These are phyloP conservation scores for Periconia macrospinosa DNA, from an alignment of 2,329 filamentous ascomycete species.

Conservation along the genomic window DNA sequence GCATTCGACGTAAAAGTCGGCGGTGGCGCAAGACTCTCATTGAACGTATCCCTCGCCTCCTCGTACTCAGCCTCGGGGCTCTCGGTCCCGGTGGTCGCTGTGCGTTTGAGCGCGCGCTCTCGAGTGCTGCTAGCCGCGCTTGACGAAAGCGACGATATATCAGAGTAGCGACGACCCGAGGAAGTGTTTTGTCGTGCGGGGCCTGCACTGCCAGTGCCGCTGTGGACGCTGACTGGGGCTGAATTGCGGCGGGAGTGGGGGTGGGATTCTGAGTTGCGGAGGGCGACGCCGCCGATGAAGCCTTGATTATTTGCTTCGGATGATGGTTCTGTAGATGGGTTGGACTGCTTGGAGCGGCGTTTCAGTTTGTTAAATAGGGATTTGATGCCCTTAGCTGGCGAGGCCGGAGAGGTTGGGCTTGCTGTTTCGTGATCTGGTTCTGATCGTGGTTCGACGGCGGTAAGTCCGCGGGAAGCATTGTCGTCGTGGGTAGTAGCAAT, in stretches of 20 bases:
- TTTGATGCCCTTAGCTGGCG: slow-evolving; percentile 33
- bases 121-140: slow-evolving; percentile 13
- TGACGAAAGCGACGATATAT: slow-evolving; percentile 39
- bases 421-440: slow-evolving; percentile 12
- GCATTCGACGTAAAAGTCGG: slow-evolving; percentile 40
- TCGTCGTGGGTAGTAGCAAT: slow-evolving; percentile 10
- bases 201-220: neutral
- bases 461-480: slow-evolving; percentile 17
- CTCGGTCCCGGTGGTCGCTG: slow-evolving; percentile 28
- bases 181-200: neutral
- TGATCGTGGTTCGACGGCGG: slow-evolving; percentile 20
- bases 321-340: slow-evolving; percentile 20
- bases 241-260: slow-evolving; percentile 8
- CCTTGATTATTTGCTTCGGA: slow-evolving; percentile 31
- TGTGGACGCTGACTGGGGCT: neutral
- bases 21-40: slow-evolving; percentile 48
- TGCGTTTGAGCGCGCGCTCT: slow-evolving; percentile 25
- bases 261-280: slow-evolving; percentile 23
- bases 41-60: slow-evolving; percentile 55
- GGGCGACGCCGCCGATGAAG: slow-evolving; percentile 49
- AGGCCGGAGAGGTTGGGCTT: slow-evolving; percentile 30
- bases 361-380: slow-evolving; percentile 43
- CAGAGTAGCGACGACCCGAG: slow-evolving; percentile 21
- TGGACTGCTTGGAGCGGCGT: slow-evolving; percentile 39
- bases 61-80: slow-evolving; percentile 51